These are phyloP conservation scores for Leucoagaricus sp. DNA, from an alignment of 1,284 basidiomycete species.

Conservation along the genomic window DNA sequence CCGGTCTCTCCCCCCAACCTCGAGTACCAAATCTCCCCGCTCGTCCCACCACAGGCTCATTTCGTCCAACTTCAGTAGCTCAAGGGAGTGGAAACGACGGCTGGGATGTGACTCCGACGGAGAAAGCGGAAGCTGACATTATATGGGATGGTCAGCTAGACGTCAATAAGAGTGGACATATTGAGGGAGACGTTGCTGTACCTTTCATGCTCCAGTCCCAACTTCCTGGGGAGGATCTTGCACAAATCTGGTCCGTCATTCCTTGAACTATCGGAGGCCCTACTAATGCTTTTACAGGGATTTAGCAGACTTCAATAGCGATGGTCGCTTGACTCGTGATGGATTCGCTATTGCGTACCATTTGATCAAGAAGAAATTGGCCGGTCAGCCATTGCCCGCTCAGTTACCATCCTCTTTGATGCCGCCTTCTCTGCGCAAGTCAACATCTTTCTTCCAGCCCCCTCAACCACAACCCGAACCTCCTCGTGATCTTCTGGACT, in stretches of 20 bases:
- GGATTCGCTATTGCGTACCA: constrained; percentile 98
- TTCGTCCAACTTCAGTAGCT: constrained; percentile 28
- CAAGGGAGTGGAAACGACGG: constrained; percentile 27
- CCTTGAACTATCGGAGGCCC: background rate
- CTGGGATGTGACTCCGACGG: constrained; percentile 88
- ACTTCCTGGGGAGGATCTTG: constrained; percentile 81
- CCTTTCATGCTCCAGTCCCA: constrained; percentile 96
- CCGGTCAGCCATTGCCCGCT: constrained; percentile 81
- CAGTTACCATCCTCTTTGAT: constrained; percentile 75
- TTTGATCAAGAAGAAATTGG: constrained; percentile 87
- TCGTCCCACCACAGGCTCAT: constrained; percentile 40
- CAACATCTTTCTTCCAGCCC: constrained; percentile 35
- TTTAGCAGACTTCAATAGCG: constrained; percentile 88
- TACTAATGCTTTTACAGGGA: constrained; percentile 61
- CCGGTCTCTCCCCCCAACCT: constrained; percentile 33
- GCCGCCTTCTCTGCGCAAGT: constrained; percentile 74
- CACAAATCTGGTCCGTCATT: constrained; percentile 88
- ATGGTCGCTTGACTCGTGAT: constrained; percentile 87
- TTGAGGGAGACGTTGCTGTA: constrained; percentile 94
- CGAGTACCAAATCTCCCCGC: constrained; percentile 42
- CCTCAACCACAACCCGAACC: constrained; percentile 33
- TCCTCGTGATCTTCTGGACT: constrained; percentile 42
- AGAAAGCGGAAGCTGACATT: constrained; percentile 81
- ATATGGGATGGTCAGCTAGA: constrained; percentile 85
- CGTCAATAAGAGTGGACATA: constrained; percentile 71